phyloP scores from a whole-genome alignment of 78 protist genomes.

The Chrysochromulina tobinii region DNA sequence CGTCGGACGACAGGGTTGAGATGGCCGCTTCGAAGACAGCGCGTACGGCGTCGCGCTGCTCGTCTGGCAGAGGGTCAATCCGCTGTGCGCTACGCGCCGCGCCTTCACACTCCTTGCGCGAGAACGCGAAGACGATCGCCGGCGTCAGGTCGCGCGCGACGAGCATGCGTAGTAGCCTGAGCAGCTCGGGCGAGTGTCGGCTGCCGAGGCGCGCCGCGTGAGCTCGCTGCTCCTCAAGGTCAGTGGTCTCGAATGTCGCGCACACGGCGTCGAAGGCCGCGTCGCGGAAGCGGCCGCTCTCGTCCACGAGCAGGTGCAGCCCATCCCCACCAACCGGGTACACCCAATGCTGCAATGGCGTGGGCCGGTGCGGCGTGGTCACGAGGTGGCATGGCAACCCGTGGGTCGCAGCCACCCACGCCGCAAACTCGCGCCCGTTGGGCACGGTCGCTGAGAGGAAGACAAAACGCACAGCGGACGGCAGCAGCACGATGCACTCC shows the following conservation, averaged over 20 bases:
- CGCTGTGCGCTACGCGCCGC: constrained; percentile 18
- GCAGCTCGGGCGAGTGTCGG: not conserved
- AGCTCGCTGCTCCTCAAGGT: too few species aligned
- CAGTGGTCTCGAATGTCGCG: not conserved
- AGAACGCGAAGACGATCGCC: constrained; percentile 69
- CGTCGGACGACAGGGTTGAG: not conserved
- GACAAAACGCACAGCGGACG: constrained; percentile 72
- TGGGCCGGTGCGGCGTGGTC: constrained; percentile 91
- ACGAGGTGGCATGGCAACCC: constrained; percentile 74
- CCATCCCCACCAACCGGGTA: constrained; percentile 51
- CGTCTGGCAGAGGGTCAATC: constrained; percentile 46
- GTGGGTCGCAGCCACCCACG: constrained; percentile 68
- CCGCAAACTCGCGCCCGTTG: constrained; percentile 84
- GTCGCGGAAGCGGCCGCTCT: not conserved
- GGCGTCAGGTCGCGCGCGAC: constrained; percentile 50
- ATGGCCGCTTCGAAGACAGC: not conserved
- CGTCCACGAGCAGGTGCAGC: not conserved
- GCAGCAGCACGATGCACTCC: constrained; percentile 84
- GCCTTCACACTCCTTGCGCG: constrained; percentile 61
- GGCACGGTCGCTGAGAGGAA: constrained; percentile 92
- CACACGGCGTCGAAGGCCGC: not conserved
- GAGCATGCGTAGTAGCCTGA: not conserved
- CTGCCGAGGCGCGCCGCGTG: not conserved
- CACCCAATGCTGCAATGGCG: constrained; percentile 85
- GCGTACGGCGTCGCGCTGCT: not conserved